Conservation (phyloP, 495 filamentous ascomycete species). For the Elasticomyces elasticus region DNA sequence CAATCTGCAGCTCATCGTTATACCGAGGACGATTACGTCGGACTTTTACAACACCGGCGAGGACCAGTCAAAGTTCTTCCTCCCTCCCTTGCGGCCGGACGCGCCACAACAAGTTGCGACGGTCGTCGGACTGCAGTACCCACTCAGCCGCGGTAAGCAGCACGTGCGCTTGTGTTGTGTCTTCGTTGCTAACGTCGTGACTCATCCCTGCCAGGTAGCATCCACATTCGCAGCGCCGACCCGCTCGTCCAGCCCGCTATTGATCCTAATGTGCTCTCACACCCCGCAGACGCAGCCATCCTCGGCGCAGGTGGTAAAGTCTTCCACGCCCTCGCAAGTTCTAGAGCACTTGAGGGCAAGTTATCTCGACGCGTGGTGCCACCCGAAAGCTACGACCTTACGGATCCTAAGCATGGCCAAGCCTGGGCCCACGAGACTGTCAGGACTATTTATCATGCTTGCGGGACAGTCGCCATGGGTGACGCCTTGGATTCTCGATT, state of each 20-base stretch:
- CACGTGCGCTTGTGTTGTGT: no score
- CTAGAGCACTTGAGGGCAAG: not conserved
- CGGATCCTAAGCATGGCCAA: not conserved
- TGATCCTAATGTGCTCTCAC: not conserved
- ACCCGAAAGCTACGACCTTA: not conserved
- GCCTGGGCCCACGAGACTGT: not conserved
- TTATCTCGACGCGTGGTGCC: not conserved
- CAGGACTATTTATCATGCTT: slow-evolving; percentile 10
- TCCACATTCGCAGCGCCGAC: not conserved
- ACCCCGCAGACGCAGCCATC: no score
- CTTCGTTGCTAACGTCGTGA: no score
- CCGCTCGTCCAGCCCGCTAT: not conserved
- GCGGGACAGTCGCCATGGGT: slow-evolving; percentile 35
- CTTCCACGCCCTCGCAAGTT: not conserved
- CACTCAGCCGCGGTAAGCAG: not conserved
- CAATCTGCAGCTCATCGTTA: no score
- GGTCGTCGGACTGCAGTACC: not conserved
- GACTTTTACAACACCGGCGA: not conserved
- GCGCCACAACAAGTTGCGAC: not conserved
- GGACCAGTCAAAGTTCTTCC: not conserved
- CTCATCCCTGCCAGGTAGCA: no score
- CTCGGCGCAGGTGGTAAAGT: not conserved
- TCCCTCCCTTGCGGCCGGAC: not conserved
- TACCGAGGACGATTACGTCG: no score
- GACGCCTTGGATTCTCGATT: slow-evolving; percentile 41